A percentile compares a stretch with the other conserved stretches of the same genome.
These are phyloP conservation scores for Moricandia arvensis DNA, from an alignment of 345 rosid genomes.

Conservation along the genomic window DNA sequence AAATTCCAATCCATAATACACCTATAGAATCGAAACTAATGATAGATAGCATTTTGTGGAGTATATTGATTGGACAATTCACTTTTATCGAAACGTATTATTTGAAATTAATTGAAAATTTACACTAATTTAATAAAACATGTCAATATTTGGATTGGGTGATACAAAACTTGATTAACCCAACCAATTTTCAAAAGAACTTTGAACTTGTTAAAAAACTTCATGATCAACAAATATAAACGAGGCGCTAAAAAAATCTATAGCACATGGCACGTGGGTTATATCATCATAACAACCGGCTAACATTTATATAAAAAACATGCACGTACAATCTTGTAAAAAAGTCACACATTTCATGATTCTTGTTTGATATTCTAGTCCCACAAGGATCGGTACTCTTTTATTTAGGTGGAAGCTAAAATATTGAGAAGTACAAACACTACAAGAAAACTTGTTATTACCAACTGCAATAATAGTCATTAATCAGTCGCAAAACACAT, in stretches of 20 bases:
- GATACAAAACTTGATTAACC: background rate
- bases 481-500: no score
- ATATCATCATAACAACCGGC: background rate
- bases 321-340: background rate
- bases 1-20: background rate
- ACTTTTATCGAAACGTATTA: background rate
- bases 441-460: no score
- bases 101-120: background rate
- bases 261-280: background rate
- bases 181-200: background rate
- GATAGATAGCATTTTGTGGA: background rate
- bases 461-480: no score
- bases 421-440: background rate
- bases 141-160: background rate
- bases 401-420: background rate
- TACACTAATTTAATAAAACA: background rate
- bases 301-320: background rate
- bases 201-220: background rate
- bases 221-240: background rate
- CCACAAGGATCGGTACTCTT: background rate
- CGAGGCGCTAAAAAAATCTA: background rate
- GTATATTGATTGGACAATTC: background rate
- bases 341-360: background rate
- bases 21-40: background rate
- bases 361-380: background rate